Evolutionary conservation across 2,329 filamentous ascomycete genomes (phyloP), one percentile per base, ranked within the genome.

Genomic region (Monosporascus sp.): DNA sequence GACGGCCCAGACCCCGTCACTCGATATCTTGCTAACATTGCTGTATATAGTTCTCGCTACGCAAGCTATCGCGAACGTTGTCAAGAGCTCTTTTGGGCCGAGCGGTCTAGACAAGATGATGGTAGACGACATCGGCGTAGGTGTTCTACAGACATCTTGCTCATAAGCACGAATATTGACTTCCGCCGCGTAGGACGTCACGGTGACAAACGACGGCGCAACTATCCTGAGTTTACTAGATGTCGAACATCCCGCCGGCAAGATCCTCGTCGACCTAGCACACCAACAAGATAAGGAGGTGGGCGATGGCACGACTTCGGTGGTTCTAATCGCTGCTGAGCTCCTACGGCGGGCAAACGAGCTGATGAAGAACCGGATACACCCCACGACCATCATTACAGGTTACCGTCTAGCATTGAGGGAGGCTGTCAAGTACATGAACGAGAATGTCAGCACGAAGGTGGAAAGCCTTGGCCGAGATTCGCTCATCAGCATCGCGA

Each of bases 61-160:
- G 46, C 91, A 97, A 72, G 91, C 93, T 55, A 97, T 99, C 68
- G 88, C 94, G 66, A 99, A 97, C 85, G 92, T 99, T 55, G 91
- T 99, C 73, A 97, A 96, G 80, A 96, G 90, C 74, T 99, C 94
- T 17, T 99, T 99, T 70, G 94, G 94, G 52, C 94, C 94, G 50
- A 96, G 90, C 58, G 94, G 94, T 48, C 82, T 99, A 62, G 94
- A 99, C 73, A 99, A 99, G 83, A 99, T 99, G 94, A 97, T 99
- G 94, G 94, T 99, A 65, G 94, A 99, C 76, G 94, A 99, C 71
- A 97, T 99, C 72, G 94, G 94, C 69, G 88, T 90, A 83, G 65
- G 86, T 65, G 54, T 53, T 55, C 39, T 57, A 17, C 20, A n/a
- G 7, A n/a, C 20, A 25, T 7, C 22, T 9, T 3, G 11, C 20